Conservation (phyloP, 2,329 filamentous ascomycete genomes). For the Tolypocladium capitatum region DNA sequence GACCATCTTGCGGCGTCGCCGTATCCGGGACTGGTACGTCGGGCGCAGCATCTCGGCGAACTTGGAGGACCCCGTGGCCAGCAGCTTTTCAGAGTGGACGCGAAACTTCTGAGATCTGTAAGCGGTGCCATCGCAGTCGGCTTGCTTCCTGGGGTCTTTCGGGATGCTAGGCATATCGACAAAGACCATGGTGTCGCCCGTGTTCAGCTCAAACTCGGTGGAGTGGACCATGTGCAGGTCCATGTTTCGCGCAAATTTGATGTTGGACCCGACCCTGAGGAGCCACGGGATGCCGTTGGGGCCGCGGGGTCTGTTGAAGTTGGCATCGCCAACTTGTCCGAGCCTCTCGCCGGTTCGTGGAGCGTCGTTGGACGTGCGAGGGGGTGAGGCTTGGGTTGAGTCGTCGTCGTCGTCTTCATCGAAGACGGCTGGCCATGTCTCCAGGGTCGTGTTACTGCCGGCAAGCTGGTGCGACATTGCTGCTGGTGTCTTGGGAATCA, state of each 20-base stretch:
- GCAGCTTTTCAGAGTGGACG: constrained; percentile 32
- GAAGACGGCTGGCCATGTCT: not conserved
- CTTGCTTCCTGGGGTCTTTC: constrained; percentile 5
- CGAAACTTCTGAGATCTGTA: constrained; percentile 24
- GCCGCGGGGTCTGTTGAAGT: not conserved
- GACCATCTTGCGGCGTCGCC: constrained; percentile 21
- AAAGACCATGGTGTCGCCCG: constrained; percentile 32
- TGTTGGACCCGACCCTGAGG: constrained; percentile 1
- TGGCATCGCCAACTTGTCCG: not conserved
- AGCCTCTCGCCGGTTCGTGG: not conserved
- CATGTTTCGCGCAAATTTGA: constrained; percentile 10
- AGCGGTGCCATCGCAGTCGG: constrained; percentile 21
- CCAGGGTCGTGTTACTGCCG: too few species aligned
- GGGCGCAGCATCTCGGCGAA: constrained; percentile 32
- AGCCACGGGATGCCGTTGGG: not conserved
- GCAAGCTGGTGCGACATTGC: too few species aligned
- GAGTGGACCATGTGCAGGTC: constrained; percentile 16
- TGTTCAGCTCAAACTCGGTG: constrained; percentile 11
- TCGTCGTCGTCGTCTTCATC: not conserved
- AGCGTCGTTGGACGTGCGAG: not conserved
- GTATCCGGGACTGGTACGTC: constrained; percentile 24
- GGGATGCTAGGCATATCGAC: constrained; percentile 22
- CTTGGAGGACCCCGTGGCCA: constrained; percentile 30
- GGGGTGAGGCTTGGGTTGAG: not conserved
- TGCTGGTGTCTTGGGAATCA: too few species aligned